phyloP scores from a whole-genome alignment of 2,329 filamentous ascomycete species.

The Lasiodiplodia sp. region DNA sequence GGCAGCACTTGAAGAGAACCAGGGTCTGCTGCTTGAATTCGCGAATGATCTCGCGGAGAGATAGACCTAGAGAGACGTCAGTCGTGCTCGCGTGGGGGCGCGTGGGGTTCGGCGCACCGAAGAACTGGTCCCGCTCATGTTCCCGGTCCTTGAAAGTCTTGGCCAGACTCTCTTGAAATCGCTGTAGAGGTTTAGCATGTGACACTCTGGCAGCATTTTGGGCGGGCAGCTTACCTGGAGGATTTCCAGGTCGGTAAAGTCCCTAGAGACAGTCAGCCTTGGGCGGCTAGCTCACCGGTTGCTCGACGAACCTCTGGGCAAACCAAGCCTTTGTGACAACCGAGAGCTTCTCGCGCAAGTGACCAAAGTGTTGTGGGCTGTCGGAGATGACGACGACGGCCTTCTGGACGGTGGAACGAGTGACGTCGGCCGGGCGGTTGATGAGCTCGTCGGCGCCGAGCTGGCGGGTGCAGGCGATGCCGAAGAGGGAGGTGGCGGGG shows the following conservation, averaged over 20 bases:
- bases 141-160: slow-evolving; percentile 67
- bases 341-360: slow-evolving; percentile 86
- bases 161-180: slow-evolving; percentile 87
- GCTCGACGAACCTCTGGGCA: slow-evolving; percentile 70
- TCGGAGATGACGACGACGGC: slow-evolving; percentile 95
- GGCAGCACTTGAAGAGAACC: slow-evolving; percentile 89
- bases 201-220: neutral
- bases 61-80: slow-evolving; percentile 59
- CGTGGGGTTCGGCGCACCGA: slow-evolving; percentile 60
- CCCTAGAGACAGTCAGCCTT: slow-evolving; percentile 51
- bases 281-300: slow-evolving; percentile 31
- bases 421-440: slow-evolving; percentile 85
- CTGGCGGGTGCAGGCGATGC: slow-evolving; percentile 93
- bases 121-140: slow-evolving; percentile 81
- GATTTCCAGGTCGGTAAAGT: slow-evolving; percentile 92
- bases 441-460: slow-evolving; percentile 80
- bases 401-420: slow-evolving; percentile 97
- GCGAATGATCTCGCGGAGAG: slow-evolving; percentile 87
- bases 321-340: slow-evolving; percentile 97
- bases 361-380: slow-evolving; percentile 86
- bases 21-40: slow-evolving; percentile 96
- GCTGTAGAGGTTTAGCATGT: slow-evolving; percentile 52
- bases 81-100: slow-evolving; percentile 41
- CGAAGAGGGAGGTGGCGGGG: slow-evolving; percentile 84
- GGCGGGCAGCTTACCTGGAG: slow-evolving; percentile 59